These are phyloP conservation scores for Cyclotella distinguenda DNA, from an alignment of 108 stramenopile species.

Conservation along the genomic window DNA sequence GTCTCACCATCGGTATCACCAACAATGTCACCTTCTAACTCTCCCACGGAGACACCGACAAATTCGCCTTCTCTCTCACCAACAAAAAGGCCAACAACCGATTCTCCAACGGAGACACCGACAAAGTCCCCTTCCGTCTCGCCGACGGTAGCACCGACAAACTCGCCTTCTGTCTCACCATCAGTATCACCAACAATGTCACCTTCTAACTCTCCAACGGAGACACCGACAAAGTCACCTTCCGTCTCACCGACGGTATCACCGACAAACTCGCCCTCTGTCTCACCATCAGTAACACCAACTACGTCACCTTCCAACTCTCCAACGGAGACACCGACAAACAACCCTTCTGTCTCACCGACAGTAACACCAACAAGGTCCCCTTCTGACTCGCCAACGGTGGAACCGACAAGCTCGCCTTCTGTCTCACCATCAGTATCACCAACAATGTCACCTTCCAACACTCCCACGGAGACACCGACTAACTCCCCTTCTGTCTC, in stretches of 20 bases:
- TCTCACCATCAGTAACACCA: not conserved
- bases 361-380: not conserved
- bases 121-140: not conserved
- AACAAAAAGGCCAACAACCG: not conserved
- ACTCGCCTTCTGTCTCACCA: not conserved
- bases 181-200: not conserved
- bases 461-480: not conserved
- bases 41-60: not conserved
- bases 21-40: not conserved
- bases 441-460: not conserved
- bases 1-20: no score
- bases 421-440: not conserved
- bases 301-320: not conserved
- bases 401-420: not conserved
- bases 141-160: not conserved
- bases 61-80: not conserved
- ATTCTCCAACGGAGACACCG: not conserved
- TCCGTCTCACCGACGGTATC: not conserved
- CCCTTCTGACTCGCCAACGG: not conserved
- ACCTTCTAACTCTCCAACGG: not conserved
- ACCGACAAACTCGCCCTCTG: not conserved
- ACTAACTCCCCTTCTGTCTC: not conserved
- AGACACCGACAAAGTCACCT: not conserved
- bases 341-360: not conserved
- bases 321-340: not conserved